phyloP scores from a whole-genome alignment of 768 basidiomycete species.

The Amanita rimosa region DNA sequence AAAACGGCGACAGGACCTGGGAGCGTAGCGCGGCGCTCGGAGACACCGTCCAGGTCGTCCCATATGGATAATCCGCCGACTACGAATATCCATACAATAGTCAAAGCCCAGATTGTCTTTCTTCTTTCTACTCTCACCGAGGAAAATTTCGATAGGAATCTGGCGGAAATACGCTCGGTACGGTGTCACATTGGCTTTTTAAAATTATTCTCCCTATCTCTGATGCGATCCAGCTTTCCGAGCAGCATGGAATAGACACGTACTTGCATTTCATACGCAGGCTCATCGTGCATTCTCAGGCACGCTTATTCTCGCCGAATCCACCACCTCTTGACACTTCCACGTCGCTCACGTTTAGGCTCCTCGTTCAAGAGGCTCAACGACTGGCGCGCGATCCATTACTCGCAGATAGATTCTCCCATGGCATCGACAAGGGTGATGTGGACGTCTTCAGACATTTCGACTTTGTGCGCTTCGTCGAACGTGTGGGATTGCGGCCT shows the following conservation, averaged over 20 bases:
- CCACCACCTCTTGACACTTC: constrained; percentile 68
- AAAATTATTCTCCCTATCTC: constrained; percentile 3
- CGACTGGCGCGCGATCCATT: constrained; percentile 85
- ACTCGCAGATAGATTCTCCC: constrained; percentile 83
- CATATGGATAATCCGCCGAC: constrained; percentile 81
- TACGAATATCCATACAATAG: constrained; percentile 84
- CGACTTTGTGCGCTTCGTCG: constrained; percentile 72
- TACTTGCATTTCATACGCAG: constrained; percentile 97
- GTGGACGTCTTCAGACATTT: constrained; percentile 77
- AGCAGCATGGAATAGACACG: constrained; percentile 94
- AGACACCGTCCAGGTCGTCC: constrained; percentile 73
- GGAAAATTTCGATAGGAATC: constrained; percentile 93
- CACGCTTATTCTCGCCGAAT: constrained; percentile 47
- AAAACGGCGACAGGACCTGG: constrained; percentile 68
- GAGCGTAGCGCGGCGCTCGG: constrained; percentile 60
- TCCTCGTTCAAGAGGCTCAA: constrained; percentile 81
- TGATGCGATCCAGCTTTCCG: constrained; percentile 60
- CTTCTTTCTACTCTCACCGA: constrained; percentile 92
- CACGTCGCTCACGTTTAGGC: constrained; percentile 67
- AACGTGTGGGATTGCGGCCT: constrained; percentile 70
- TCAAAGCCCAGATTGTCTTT: constrained; percentile 97
- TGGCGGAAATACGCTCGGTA: constrained; percentile 90
- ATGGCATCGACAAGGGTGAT: constrained; percentile 82
- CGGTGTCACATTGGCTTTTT: constrained; percentile 19
- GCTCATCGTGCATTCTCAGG: constrained; percentile 81